Evolutionary conservation across 163 green algal genomes (phyloP), one percentile per base, ranked within the genome.

Genomic region (Scenedesmus sp.): DNA sequence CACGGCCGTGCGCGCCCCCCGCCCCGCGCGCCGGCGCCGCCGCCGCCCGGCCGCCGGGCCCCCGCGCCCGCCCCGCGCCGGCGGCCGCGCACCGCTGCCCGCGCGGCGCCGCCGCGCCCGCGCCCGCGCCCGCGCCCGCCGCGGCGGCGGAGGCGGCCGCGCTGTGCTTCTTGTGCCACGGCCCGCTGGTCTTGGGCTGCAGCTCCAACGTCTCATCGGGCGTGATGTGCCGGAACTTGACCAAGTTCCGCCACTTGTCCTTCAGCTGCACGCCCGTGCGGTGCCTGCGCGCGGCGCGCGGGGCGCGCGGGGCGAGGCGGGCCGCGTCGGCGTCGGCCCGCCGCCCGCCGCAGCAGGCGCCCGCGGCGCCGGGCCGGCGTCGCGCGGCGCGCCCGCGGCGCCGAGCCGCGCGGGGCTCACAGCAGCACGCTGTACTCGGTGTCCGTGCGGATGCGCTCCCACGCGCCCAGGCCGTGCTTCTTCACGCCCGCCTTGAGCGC

Each of bases 231-330:
- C 88, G 81, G 77, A 93, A 94, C 76, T 94, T 94, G 48, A 93
- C 86, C 5, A 94, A 80, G 76, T 94, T 94, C 33, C 90, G 82
- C 85, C 88, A 94, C 69, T 94, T 94, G 86, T 94, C 90, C 75
- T 94, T 94, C 15, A 94, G 77, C 81, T 94, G 90, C 54, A 94
- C 88, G 14, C 90, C 90, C 0, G 84, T 91, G 22, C 77, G 66
- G 57, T 65, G 39, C 44, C 77, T 80, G 77, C 58, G 62, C n/a
- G n/a, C n/a, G n/a, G n/a, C 22, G 29, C 17, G 29, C 29, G 53
- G 15, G 17, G 26, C 34, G 54, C 4, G 54, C n/a, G n/a, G n/a
- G n/a, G n/a, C n/a, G n/a, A n/a, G n/a, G n/a, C n/a, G n/a, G n/a
- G n/a, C n/a, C n/a, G n/a, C n/a, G n/a, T n/a, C n/a, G n/a, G n/a